These are phyloP conservation scores for Acacia pycnantha DNA, from an alignment of 331 rosid species.

Conservation along the genomic window DNA sequence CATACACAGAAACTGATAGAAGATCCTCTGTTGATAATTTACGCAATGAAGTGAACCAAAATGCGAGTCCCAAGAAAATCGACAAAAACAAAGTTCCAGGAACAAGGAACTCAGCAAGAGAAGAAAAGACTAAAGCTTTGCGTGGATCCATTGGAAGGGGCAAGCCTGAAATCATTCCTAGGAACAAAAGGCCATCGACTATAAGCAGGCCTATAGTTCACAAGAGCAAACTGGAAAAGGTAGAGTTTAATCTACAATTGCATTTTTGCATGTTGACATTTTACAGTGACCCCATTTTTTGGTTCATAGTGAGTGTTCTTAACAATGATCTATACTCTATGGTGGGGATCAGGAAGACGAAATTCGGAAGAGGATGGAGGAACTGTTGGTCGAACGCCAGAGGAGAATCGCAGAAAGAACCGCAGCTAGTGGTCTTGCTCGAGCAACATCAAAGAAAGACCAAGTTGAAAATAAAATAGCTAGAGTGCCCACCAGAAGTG, in stretches of 20 bases:
- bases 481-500: slow-evolving; percentile 37
- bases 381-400: slow-evolving; percentile 50
- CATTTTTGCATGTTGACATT: slow-evolving; percentile 1
- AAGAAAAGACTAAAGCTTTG: slow-evolving; percentile 30
- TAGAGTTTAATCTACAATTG: slow-evolving; percentile 20
- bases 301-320: background rate
- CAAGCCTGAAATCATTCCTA: slow-evolving; percentile 37
- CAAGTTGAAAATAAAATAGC: slow-evolving; percentile 38
- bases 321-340: slow-evolving; percentile 23
- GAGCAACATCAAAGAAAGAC: slow-evolving; percentile 32
- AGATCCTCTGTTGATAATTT: slow-evolving; percentile 41
- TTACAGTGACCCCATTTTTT: background rate
- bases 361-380: slow-evolving; percentile 59
- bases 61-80: slow-evolving; percentile 35
- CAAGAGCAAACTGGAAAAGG: slow-evolving; percentile 65
- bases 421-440: slow-evolving; percentile 44
- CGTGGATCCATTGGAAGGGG: slow-evolving; percentile 31
- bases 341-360: slow-evolving; percentile 61
- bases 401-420: slow-evolving; percentile 70
- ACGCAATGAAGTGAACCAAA: slow-evolving; percentile 26
- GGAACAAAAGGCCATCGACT: slow-evolving; percentile 41
- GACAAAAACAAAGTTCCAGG: slow-evolving; percentile 43
- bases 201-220: slow-evolving; percentile 44
- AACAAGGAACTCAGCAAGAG: slow-evolving; percentile 29
- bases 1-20: slow-evolving; percentile 43